Percentiles rank a stretch among this genome's conserved stretches.
phyloP scores from a whole-genome alignment of 305 asterid species.

The Solanum aculeatissimum region DNA sequence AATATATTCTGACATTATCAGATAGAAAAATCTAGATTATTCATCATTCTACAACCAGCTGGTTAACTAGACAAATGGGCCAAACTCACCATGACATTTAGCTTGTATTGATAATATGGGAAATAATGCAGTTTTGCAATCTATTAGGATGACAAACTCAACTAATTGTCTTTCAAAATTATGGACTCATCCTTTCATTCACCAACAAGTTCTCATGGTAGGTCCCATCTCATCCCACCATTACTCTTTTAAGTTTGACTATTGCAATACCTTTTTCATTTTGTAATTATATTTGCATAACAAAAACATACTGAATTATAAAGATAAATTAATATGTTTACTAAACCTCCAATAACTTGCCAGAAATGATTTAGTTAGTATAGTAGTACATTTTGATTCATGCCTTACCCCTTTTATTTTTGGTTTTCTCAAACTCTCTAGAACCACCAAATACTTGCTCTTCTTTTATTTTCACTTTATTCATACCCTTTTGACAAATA shows the following conservation, averaged over 20 bases:
- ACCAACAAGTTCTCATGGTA: constrained; percentile 17
- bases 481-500: background rate
- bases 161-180: background rate
- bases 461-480: background rate
- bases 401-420: background rate
- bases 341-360: background rate
- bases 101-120: background rate
- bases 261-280: background rate
- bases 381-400: background rate
- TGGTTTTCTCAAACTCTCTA: background rate
- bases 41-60: constrained; percentile 1
- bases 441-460: background rate
- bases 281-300: background rate
- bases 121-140: constrained; percentile 7
- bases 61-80: background rate
- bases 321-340: background rate
- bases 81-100: background rate
- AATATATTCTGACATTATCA: background rate
- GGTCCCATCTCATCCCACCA: constrained; percentile 7
- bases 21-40: background rate
- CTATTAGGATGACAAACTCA: background rate
- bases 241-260: background rate
- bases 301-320: background rate
- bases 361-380: background rate
- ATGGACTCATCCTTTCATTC: background rate